Base-by-base conservation (phyloP, 192 early-diverging fungal species). In the Ambispora gerdemannii region DNA sequence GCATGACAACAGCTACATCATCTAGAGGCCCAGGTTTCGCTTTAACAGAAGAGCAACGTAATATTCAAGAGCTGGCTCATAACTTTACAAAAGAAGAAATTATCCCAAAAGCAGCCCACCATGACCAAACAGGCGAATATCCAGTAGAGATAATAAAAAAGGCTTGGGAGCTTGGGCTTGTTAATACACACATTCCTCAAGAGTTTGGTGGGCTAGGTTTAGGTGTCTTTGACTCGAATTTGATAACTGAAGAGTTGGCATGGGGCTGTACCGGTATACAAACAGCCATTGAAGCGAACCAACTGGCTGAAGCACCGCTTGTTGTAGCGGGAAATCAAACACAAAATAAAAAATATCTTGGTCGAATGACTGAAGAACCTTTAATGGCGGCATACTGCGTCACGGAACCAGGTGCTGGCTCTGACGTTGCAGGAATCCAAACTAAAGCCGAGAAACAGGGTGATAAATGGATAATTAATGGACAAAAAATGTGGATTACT, bases 401-500 rank as follows among this genome's bases (percentile, higher is more conserved):
- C 10, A 92, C 89, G 7, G 90, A 92, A 74, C 90, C 90, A 10
- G 89, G 88, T 11, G 90, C 89, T 17, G 91, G 89, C 25, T 89
- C 87, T 3, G 90, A 92, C 32, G 90, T 91, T 20, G 90, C 90
- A 28, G 89, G 90, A 32, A 61, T 89, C 28, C 79, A 80, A 62
- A 91, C 90, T 19, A 81, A 73, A 22, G 91, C 90, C 3, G 87
- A 85, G 25, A 88, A 90, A 73, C 88, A 86, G 76, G 88, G 89
- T n/a, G 84, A 91, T 77, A 83, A 86, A 60, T 93, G 91, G 90
- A 75, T 91, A 0, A 80, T 92, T 52, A 92, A 90, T 72, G 94
- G 94, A 30, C 86, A 89, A 72, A 98, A 98, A 84, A 96, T 96
- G 93, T 98, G 94, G 94, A 98, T 98, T 76, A 98, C 95, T 60